phyloP scores from a whole-genome alignment of 2,329 filamentous ascomycete species.

The Phyllosticta ampelicida region DNA sequence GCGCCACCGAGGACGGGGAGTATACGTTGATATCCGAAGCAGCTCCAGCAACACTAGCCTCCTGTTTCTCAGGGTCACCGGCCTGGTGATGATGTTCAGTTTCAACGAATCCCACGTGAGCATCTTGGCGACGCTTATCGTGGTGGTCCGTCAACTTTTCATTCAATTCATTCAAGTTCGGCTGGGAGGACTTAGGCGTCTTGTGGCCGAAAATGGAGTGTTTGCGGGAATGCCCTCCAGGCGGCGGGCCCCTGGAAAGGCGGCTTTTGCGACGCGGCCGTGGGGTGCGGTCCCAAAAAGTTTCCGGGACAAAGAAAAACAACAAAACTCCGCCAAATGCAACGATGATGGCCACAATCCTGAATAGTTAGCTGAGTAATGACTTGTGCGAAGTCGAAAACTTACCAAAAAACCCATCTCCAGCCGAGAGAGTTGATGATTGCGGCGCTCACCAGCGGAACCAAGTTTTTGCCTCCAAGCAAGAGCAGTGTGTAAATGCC shows the following conservation, averaged over 20 bases:
- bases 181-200: background rate
- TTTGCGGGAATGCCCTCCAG: background rate
- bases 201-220: constrained; percentile 12
- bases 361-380: constrained; percentile 21
- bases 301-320: constrained; percentile 88
- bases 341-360: constrained; percentile 74
- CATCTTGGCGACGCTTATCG: constrained; percentile 19
- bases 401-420: constrained; percentile 84
- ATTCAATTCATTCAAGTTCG: background rate
- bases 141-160: constrained; percentile 8
- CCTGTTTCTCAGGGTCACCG: background rate
- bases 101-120: constrained; percentile 48
- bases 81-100: background rate
- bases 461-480: constrained; percentile 81
- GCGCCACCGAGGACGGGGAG: background rate
- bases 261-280: constrained; percentile 26
- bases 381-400: constrained; percentile 5
- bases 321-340: constrained; percentile 59
- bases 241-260: constrained; percentile 1
- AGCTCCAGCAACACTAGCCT: background rate
- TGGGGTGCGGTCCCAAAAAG: constrained; percentile 86
- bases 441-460: constrained; percentile 76
- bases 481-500: constrained; percentile 87
- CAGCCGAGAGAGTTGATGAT: constrained; percentile 70
- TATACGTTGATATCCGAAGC: background rate